Evolutionary conservation across 208 protist genomes (phyloP).

Genomic region (Phytomonas sp.): DNA sequence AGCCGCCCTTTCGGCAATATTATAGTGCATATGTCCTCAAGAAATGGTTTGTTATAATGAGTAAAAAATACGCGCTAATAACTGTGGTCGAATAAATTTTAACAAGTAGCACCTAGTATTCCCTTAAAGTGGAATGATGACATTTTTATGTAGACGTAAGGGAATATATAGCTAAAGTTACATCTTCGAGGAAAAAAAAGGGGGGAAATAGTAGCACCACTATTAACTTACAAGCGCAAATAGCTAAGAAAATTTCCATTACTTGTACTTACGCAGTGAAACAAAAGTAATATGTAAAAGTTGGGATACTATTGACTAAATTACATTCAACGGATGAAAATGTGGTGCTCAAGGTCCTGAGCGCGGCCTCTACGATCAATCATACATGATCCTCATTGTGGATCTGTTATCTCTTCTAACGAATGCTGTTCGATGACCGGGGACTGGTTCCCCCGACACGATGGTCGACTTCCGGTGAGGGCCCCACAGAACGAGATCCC

Average conservation of each 20-base stretch:
- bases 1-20: background rate
- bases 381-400: slow-evolving; percentile 3
- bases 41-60: background rate
- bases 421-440: background rate
- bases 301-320: slow-evolving; percentile 1
- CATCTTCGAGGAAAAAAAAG: background rate
- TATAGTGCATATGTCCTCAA: background rate
- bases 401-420: background rate
- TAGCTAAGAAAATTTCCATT: background rate
- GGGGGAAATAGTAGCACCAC: background rate
- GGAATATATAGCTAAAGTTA: background rate
- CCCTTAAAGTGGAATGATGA: background rate
- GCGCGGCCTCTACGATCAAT: background rate
- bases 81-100: background rate
- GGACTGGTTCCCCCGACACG: slow-evolving; percentile 23
- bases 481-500: slow-evolving; percentile 70
- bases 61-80: background rate
- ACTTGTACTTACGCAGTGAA: background rate
- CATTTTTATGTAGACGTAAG: background rate
- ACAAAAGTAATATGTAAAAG: background rate
- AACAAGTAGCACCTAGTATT: background rate
- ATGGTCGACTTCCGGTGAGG: slow-evolving; percentile 53
- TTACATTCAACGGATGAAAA: slow-evolving; percentile 3
- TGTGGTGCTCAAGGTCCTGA: background rate
- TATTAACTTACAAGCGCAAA: background rate